Base-by-base conservation (phyloP, 2,329 filamentous ascomycete genomes). In the Xylariaceae sp. region DNA sequence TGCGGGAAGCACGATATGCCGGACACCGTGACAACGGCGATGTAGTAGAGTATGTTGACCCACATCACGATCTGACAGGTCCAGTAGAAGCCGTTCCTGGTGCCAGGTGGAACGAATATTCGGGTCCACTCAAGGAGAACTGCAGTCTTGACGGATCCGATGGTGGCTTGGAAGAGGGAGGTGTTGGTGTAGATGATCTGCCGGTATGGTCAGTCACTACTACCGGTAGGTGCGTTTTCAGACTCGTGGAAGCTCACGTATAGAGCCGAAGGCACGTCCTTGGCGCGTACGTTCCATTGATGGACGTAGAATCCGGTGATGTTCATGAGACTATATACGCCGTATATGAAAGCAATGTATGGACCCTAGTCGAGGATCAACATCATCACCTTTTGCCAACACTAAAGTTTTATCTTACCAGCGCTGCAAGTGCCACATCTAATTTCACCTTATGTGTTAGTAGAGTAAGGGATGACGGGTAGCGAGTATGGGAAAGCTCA, bases 1-100 rank as follows among this genome's bases (percentile, higher is more conserved):
- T 68, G 46, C 1, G 71, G 71, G 6, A 47, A 36, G 54, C 71
- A 73, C 19, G 69, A 64, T 40, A 73, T 58, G 12, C 63, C 63
- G 17, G 65, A 59, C 8, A 66, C 29, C 16, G 71, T 57, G n/a
- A 67, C 60, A 39, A 62, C 61, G 6, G 56, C 53, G 28, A 63
- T 49, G 16, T 65, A 66, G 50, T 65, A 68, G 0, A 60, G 34
- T n/a, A 60, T 49, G 8, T 68, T 61, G n/a, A 67, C 21, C 6
- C 34, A 59, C 19, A 71, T 64, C 0, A 64, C 37, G 14, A 53
- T 29, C 19, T 63, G 63, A 40, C 66, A 64, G 1, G 41, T 58
- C 43, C 60, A 50, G 23, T 62, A 67, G 46, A 70, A 70, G 17
- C 7, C 6, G 24, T 39, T 55, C 4, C 46, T 46, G 2, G 33